Base-by-base conservation (phyloP, 768 basidiomycete species). In the Brasilioporus rufonigricans region DNA sequence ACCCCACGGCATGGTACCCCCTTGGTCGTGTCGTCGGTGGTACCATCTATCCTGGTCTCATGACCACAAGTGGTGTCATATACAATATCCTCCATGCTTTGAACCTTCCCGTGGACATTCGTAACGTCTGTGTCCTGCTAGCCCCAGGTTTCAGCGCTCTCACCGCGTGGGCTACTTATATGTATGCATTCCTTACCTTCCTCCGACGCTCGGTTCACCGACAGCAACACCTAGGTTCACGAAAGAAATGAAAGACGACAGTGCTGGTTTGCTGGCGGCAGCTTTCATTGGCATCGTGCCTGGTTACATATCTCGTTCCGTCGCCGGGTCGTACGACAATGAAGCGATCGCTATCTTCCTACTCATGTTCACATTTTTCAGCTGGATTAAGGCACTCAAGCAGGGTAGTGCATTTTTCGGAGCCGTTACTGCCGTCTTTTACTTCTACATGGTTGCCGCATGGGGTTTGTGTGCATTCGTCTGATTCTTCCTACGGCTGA, bases 381-480 rank as follows among this genome's bases (percentile, higher is more conserved):
- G 81, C 59, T 98, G 97, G 97, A 96, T 99, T 71, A 92, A 90
- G 64, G 95, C 97, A 24, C 77, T 98, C 51, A 98, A 98, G 73
- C 81, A 84, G 44, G 97, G 97, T 40, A 96, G 93, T 56, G 94
- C 93, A 1, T 82, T 96, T 56, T 97, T 84, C 62, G 96, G 93
- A 21, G 91, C 91, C 24, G 65, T 91, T 38, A 87, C 97, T 43
- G 97, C 95, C 18, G 75, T 98, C 4, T 98, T 98, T 75, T 99
- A 99, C 76, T 98, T 98, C 63, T 99, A 98, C 81, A 99, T 99
- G 97, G 97, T 99, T n/a, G 96, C 97, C 49, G 97, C 97, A 29
- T 99, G 97, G 97, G 97, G 96, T 89, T 63, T 55, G 82, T 74
- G 14, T 16, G 1, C 24, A 5, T 44, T 35, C 5, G 26, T 38